Evolutionary conservation across 2,329 filamentous ascomycete genomes (phyloP).

Genomic region (Aureobasidium namibiae): DNA sequence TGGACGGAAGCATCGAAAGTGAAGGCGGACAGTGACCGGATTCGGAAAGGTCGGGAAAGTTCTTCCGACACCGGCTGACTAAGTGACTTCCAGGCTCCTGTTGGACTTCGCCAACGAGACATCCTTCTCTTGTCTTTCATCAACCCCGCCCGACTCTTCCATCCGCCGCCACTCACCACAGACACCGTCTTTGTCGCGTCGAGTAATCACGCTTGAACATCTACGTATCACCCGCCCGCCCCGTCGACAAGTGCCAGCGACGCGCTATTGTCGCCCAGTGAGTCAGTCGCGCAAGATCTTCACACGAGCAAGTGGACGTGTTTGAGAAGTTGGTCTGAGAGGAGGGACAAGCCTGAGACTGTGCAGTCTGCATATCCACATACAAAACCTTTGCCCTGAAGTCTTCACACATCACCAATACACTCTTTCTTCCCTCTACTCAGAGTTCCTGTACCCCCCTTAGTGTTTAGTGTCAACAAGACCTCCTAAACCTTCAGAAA

Average conservation of each 20-base stretch:
- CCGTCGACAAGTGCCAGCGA: background rate
- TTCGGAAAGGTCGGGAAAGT: background rate
- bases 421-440: constrained; percentile 7
- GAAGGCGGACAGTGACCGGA: background rate
- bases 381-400: constrained; percentile 8
- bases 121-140: constrained; percentile 8
- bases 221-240: background rate
- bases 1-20: background rate
- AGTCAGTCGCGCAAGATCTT: constrained; percentile 12
- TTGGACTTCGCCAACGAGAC: background rate
- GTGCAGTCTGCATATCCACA: background rate
- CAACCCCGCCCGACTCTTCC: background rate
- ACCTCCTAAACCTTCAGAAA: constrained; percentile 10
- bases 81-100: background rate
- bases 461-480: constrained; percentile 10
- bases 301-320: constrained; percentile 11
- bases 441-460: constrained; percentile 9
- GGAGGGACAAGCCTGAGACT: constrained; percentile 8
- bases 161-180: background rate
- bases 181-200: background rate
- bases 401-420: constrained; percentile 8
- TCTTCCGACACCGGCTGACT: constrained; percentile 6
- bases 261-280: constrained; percentile 7
- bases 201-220: background rate
- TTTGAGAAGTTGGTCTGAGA: constrained; percentile 11